Conservation (phyloP, 176 grass and related monocot genomes). For the Pharus latifolius region DNA sequence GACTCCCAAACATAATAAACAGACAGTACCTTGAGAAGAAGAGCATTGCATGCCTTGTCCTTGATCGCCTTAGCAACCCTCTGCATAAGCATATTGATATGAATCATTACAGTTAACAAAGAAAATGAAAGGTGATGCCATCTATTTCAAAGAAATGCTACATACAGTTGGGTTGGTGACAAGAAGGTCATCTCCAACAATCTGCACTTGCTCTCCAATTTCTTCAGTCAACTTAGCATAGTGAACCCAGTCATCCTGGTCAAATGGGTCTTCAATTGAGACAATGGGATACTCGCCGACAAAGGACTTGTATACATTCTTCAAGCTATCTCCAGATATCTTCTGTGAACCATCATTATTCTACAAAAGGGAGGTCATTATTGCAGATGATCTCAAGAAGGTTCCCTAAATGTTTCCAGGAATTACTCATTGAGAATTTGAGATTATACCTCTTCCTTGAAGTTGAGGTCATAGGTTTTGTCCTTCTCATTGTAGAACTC, state of each 20-base stretch:
- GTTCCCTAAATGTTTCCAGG: background rate
- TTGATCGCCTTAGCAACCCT: conserved; percentile 81
- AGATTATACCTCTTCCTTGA: conserved; percentile 96
- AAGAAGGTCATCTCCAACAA: conserved; percentile 93
- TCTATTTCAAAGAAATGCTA: background rate
- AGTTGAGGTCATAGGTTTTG: conserved; percentile 88
- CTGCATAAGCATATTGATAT: conserved; percentile 21
- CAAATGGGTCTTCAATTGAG: conserved; percentile 95
- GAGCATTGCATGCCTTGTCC: conserved; percentile 93
- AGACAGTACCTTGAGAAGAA: conserved; percentile 64
- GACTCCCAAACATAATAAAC: background rate
- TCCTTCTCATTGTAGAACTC: conserved; percentile 92
- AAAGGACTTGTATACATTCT: conserved; percentile 96
- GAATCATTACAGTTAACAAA: background rate
- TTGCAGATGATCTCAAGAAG: background rate
- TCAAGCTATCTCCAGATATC: conserved; percentile 92
- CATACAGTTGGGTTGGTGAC: conserved; percentile 89
- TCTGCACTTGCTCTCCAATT: conserved; percentile 78
- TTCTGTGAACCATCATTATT: conserved; percentile 96
- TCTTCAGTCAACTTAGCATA: conserved; percentile 89
- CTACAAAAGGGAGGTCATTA: conserved; percentile 16
- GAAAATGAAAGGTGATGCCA: background rate
- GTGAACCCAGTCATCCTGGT: conserved; percentile 89
- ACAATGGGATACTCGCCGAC: conserved; percentile 78
- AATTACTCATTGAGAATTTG: background rate